Evolutionary conservation across 2,329 filamentous ascomycete genomes (phyloP), one percentile per base, ranked within the genome.

Genomic region (Magnaporthiopsis rhizophila): DNA sequence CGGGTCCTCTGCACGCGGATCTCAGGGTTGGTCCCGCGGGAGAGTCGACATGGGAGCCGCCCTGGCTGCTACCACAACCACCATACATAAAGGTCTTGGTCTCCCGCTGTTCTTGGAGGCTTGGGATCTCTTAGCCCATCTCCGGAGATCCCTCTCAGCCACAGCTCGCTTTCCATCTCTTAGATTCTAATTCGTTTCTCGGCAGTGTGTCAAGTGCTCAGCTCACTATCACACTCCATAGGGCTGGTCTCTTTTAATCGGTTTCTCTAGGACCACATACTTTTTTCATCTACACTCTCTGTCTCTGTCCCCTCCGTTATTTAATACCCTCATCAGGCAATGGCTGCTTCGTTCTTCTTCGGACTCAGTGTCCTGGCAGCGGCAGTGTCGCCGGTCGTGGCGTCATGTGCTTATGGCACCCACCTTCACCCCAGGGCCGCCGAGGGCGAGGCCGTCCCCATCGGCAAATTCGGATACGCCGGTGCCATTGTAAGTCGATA

Each of bases 361-460:
- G 26, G 62, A 28, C 62, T 63, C 21, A 28, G 56, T 30, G 18
- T 65, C 57, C 13, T 64, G 66, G 68, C 59, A 34, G 62, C 69
- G 53, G 72, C 73, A 59, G 73, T 72, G 58, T 67, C 65, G 67
- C 72, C 69, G 62, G 68, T 65, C 34, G 64, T 74, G 53, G 76
- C 75, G 7, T 76, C 75, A 9, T 79, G 77, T 62, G 75, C 75
- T 9, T 75, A 79, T 50, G 77, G 77, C 63, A 79, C 77, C 1
- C 68, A 72, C 58, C 66, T 78, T 21, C 69, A 74, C 59, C 72
- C 72, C 21, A 70, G 75, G 45, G 68, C 71, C 9, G 45, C n/a
- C 18, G 74, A 73, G 64, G 71, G 68, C 59, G 71, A 68, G 12
- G 65, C 61, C 0, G 72, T 79, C 58, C 64, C 71, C 57, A 70